Evolutionary conservation across 371 early-diverging fungal species (phyloP).

Genomic region (Mortierella sp.): DNA sequence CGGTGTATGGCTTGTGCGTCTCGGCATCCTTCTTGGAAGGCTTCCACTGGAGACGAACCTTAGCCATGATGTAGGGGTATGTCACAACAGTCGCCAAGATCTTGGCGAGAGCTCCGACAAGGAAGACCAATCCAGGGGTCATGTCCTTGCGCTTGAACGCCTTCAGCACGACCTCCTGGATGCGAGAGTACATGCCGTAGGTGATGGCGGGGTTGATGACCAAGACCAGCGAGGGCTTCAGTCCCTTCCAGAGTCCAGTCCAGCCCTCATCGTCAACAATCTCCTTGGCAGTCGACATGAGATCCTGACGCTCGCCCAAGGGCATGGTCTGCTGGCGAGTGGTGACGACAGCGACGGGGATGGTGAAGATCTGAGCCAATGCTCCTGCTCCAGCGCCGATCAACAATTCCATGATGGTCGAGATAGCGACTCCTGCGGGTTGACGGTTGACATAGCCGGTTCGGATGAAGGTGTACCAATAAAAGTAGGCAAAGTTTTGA

Average conservation of each 20-base stretch:
- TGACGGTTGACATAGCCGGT: conserved; percentile 65
- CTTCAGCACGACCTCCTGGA: conserved; percentile 76
- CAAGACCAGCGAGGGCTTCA: conserved; percentile 91
- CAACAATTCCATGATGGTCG: conserved; percentile 84
- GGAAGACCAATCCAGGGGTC: conserved; percentile 85
- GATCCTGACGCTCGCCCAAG: conserved; percentile 65
- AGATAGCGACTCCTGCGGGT: conserved; percentile 61
- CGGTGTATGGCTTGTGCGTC: conserved; percentile 77
- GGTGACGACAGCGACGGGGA: conserved; percentile 91
- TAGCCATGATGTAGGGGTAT: conserved; percentile 99
- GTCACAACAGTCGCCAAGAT: conserved; percentile 90
- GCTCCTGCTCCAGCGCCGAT: conserved; percentile 96
- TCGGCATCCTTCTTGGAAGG: conserved; percentile 76
- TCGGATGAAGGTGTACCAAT: conserved; percentile 90
- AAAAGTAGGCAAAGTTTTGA: conserved; percentile 96
- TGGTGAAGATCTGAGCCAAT: conserved; percentile 89
- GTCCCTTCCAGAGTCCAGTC: conserved; percentile 89
- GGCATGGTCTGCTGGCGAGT: conserved; percentile 86
- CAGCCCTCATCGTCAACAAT: conserved; percentile 89
- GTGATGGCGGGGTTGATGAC: conserved; percentile 98
- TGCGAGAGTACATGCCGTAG: conserved; percentile 94
- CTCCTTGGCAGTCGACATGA: conserved; percentile 71
- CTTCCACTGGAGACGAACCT: conserved; percentile 96
- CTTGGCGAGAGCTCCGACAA: conserved; percentile 93
- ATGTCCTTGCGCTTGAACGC: conserved; percentile 62